Base-by-base conservation (phyloP, 139 green algal species). In the Astrephomene gubernaculifera region DNA sequence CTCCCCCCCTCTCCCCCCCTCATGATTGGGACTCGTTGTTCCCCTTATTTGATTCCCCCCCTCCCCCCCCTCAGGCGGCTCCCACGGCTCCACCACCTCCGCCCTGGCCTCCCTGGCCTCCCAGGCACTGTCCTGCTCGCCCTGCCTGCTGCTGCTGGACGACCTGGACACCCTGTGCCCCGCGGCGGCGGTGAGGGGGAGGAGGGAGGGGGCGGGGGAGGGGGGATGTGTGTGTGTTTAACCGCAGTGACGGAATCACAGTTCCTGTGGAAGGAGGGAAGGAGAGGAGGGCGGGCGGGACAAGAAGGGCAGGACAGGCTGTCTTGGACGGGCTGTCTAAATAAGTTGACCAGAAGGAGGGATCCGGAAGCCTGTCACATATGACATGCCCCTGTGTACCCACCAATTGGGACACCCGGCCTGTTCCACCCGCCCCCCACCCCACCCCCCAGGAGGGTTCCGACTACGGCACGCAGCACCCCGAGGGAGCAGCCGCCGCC, bases 141-240 rank as follows among this genome's bases (percentile, higher is more conserved):
- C 96, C 12, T 87, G 89, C 65, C 67, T 98, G 75, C 70, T 98
- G 35, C 71, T 98, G 43, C 82, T 98, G 45, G 96, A 98, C 69
- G 94, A 98, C 73, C 75, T 98, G 76, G 92, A 98, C 45, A 70
- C 92, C 38, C 60, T 98, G 45, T 92, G 87, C 52, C 92, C 93
- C 39, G 67, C 27, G 29, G 63, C 36, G 9, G 38, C 80, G 64
- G 80, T 71, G 60, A 25, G 79, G 12, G 1, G 33, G 31, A 38
- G 57, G 72, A 2, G 6, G 9, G 5, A 1, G 43, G 29, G 29
- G 70, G 24, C n/a, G n/a, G n/a, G n/a, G n/a, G n/a, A n/a, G n/a
- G n/a, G n/a, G n/a, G n/a, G n/a, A n/a, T n/a, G n/a, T n/a, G n/a
- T n/a, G n/a, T n/a, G n/a, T n/a, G n/a, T n/a, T n/a, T n/a, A n/a